phyloP scores from a whole-genome alignment of 768 basidiomycete genomes.

The Pleurotus salmoneostramineus region DNA sequence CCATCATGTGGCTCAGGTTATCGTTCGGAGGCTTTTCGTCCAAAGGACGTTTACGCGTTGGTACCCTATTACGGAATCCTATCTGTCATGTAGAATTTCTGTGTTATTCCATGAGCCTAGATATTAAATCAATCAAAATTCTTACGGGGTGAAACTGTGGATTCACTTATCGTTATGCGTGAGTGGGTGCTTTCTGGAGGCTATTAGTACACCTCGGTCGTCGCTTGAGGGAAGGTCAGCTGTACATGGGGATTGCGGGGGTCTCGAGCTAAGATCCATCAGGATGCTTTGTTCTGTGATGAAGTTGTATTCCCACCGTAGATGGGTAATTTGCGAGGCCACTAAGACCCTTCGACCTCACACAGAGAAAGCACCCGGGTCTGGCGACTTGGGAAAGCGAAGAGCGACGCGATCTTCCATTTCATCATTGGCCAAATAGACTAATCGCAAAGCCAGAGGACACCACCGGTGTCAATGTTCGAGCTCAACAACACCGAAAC shows the following conservation, averaged over 20 bases:
- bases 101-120: background rate
- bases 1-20: constrained; percentile 5
- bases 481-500: background rate
- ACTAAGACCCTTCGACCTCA: background rate
- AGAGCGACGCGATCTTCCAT: background rate
- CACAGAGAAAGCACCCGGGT: background rate
- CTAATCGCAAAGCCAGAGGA: background rate
- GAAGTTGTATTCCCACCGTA: background rate
- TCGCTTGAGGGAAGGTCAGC: background rate
- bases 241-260: background rate
- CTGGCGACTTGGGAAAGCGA: background rate
- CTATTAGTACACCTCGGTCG: background rate
- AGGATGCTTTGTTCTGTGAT: background rate
- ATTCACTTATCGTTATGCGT: background rate
- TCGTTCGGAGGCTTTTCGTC: constrained; percentile 3
- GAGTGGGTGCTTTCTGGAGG: background rate
- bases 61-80: constrained; percentile 1
- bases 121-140: background rate
- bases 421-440: background rate
- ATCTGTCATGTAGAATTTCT: constrained; percentile 4
- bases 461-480: background rate
- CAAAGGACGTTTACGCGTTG: background rate
- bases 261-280: background rate
- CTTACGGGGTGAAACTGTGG: background rate
- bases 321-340: background rate